Conservation (phyloP, 2,329 filamentous ascomycete genomes). For the Chaetothyriales sp. region DNA sequence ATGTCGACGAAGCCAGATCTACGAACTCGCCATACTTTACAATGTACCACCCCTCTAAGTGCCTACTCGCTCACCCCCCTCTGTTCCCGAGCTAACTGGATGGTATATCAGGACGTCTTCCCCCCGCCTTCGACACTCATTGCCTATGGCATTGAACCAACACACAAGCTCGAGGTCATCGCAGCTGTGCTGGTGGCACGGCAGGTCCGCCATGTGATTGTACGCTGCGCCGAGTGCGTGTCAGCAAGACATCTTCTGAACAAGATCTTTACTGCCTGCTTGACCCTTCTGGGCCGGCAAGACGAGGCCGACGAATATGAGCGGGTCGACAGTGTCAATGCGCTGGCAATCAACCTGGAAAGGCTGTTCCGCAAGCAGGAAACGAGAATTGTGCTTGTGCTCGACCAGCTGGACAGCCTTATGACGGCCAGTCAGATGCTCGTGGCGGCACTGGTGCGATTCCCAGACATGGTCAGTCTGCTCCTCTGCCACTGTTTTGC, state of each 20-base stretch:
- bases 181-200: conserved; percentile 48
- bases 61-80: not conserved
- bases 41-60: conserved; percentile 23
- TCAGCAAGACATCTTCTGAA: conserved; percentile 31
- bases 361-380: conserved; percentile 23
- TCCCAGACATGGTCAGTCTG: conserved; percentile 59
- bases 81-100: conserved; percentile 1
- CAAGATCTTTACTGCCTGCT: conserved; percentile 29
- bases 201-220: conserved; percentile 29
- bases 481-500: not conserved
- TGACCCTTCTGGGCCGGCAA: conserved; percentile 23
- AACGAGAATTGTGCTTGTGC: conserved; percentile 60
- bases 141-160: conserved; percentile 70
- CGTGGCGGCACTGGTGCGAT: conserved; percentile 61
- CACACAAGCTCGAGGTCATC: conserved; percentile 66
- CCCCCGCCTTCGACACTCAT: conserved; percentile 61
- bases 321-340: conserved; percentile 66
- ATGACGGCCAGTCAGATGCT: conserved; percentile 65
- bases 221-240: conserved; percentile 32
- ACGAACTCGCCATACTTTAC: conserved; percentile 27
- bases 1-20: conserved; percentile 28
- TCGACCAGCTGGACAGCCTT: conserved; percentile 78
- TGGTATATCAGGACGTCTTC: conserved; percentile 19
- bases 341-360: conserved; percentile 56
- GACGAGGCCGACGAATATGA: conserved; percentile 35